Conservation (phyloP, 2,329 filamentous ascomycete genomes). For the Calonectria hawksworthii region DNA sequence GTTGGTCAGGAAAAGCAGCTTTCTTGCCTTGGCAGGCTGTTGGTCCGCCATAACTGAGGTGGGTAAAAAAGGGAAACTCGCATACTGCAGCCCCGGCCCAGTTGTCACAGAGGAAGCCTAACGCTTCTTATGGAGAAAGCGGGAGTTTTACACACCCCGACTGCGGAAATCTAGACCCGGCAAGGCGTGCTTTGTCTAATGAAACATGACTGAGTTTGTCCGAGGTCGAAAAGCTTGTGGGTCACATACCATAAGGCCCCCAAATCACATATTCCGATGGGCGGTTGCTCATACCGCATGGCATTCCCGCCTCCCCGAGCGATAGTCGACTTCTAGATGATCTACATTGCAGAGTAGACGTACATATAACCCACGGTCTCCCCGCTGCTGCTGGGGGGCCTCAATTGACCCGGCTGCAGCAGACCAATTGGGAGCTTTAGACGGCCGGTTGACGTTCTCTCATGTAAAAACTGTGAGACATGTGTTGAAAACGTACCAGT, state of each 20-base stretch:
- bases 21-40: neutral
- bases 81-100: neutral
- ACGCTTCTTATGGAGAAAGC: constrained; percentile 3
- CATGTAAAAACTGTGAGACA: neutral
- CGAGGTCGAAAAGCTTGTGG: neutral
- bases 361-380: neutral
- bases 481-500: neutral
- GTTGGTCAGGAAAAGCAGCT: constrained; percentile 59
- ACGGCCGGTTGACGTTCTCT: neutral
- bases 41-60: neutral
- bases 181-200: neutral
- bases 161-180: neutral
- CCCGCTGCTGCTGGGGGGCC: neutral
- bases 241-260: neutral
- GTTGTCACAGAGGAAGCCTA: neutral
- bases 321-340: neutral
- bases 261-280: neutral
- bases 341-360: neutral
- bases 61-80: neutral
- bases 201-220: neutral
- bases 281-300: neutral
- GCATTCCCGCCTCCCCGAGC: neutral
- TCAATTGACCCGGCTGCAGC: neutral
- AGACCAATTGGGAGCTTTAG: neutral
- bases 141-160: neutral